phyloP scores from a whole-genome alignment of 192 early-diverging fungal genomes.

The Pilobolus umbonatus region DNA sequence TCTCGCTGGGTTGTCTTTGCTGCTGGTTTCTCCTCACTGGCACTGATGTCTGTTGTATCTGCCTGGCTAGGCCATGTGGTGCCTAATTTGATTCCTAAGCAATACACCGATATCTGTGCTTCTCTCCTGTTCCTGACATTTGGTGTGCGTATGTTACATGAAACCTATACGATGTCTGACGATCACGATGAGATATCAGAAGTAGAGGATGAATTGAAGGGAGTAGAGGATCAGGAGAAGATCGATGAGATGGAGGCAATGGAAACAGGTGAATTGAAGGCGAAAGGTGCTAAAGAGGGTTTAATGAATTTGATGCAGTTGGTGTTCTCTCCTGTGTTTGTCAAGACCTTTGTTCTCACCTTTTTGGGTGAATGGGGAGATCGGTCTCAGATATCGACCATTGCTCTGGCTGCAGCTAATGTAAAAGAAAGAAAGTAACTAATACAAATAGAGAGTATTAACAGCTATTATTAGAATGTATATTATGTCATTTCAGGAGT shows the following conservation, averaged over 20 bases:
- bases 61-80: conserved; percentile 88
- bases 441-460: no score
- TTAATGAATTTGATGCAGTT: conserved; percentile 68
- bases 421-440: no score
- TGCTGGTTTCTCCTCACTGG: conserved; percentile 81
- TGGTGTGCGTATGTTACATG: conserved; percentile 83
- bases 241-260: conserved; percentile 47
- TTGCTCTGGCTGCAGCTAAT: conserved; percentile 92
- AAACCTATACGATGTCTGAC: conserved; percentile 81
- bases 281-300: conserved; percentile 38
- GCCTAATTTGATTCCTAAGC: conserved; percentile 80
- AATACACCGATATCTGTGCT: conserved; percentile 82
- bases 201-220: conserved; percentile 84
- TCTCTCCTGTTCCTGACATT: conserved; percentile 89
- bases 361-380: conserved; percentile 99
- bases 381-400: conserved; percentile 93
- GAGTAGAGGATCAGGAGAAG: conserved; percentile 60
- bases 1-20: conserved; percentile 87
- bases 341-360: conserved; percentile 93
- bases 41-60: conserved; percentile 94
- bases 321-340: conserved; percentile 87
- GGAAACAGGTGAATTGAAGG: conserved; percentile 52
- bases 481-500: conserved; percentile 86
- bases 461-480: conserved; percentile 58
- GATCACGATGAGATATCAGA: conserved; percentile 91